Evolutionary conservation across 2,329 filamentous ascomycete genomes (phyloP).

Genomic region (Ophiostoma sp.): DNA sequence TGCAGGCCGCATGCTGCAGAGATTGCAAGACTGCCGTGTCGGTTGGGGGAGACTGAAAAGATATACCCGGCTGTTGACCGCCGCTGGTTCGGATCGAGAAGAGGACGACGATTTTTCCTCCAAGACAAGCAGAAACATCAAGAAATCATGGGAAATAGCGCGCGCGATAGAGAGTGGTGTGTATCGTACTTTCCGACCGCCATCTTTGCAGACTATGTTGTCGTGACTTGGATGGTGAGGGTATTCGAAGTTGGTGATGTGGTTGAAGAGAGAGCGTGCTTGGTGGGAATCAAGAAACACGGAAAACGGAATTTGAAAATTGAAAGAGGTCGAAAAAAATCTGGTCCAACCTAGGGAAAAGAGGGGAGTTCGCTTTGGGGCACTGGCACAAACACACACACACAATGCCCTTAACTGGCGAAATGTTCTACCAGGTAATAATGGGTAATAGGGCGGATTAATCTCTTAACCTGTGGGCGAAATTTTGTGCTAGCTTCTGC

Average conservation of each 20-base stretch:
- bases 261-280: constrained; percentile 20
- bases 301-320: constrained; percentile 16
- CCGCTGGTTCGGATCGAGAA: not conserved
- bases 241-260: constrained; percentile 36
- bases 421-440: constrained; percentile 13
- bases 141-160: not conserved
- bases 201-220: constrained; percentile 50
- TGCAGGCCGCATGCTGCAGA: not conserved
- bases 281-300: constrained; percentile 25
- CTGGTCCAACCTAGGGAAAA: constrained; percentile 19
- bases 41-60: not conserved
- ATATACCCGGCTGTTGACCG: not conserved
- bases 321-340: constrained; percentile 20
- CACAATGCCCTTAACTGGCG: constrained; percentile 17
- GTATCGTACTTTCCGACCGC: constrained; percentile 51
- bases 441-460: constrained; percentile 3
- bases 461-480: constrained; percentile 32
- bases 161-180: not conserved
- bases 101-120: constrained; percentile 1
- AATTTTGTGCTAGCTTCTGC: constrained; percentile 29
- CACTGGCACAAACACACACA: constrained; percentile 1
- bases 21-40: not conserved
- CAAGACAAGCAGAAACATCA: not conserved
- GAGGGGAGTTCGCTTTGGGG: constrained; percentile 23
- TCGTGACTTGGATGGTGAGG: constrained; percentile 38